Evolutionary conservation across 768 basidiomycete genomes (phyloP), one percentile per base, ranked within the genome.

Genomic region (Rhizopogon rudus): DNA sequence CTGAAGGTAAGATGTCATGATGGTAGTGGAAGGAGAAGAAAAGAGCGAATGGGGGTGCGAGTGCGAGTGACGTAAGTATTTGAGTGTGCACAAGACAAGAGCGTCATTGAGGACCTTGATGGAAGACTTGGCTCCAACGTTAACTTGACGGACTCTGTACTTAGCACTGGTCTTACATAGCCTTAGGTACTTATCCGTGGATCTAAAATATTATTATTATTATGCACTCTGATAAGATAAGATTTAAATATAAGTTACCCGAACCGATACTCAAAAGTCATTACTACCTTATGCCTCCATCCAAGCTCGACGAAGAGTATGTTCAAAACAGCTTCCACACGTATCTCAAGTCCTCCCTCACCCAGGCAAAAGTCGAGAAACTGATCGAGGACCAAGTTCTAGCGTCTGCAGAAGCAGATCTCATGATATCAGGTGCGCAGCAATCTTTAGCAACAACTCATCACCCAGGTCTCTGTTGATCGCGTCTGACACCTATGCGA

Each of bases 301-400:
- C 20, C 40, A 73, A 72, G 43, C 77, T 91, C 4, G 75, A 84
- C 1, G 89, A 91, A 63, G 67, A 80, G 52, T 77, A 80, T 51
- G 77, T 91, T 17, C 87, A 89, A 61, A 83, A 91, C 61, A 82
- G 82, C 60, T 93, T 93, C 66, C 91, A 93, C 70, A 81, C 80
- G 63, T 93, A 88, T 62, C 81, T 93, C 62, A 87, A 86, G 62
- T 87, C 86, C 1, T 89, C 89, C 0, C 72, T 93, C 10, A 78
- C 87, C 0, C 84, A 86, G 62, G 92, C 91, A 0, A 91, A 89
- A 63, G 80, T 77, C 0, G 92, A 94, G 68, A 72, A 75, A 3
- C 74, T 94, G 2, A 73, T 94, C 35, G 87, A 89, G 63, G 80
- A 81, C 6, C 84, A 90, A 41, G 68, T 90, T 1, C 73, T 93